Evolutionary conservation across 345 rosid genomes (phyloP).

Genomic region (Melaleuca alternifolia): DNA sequence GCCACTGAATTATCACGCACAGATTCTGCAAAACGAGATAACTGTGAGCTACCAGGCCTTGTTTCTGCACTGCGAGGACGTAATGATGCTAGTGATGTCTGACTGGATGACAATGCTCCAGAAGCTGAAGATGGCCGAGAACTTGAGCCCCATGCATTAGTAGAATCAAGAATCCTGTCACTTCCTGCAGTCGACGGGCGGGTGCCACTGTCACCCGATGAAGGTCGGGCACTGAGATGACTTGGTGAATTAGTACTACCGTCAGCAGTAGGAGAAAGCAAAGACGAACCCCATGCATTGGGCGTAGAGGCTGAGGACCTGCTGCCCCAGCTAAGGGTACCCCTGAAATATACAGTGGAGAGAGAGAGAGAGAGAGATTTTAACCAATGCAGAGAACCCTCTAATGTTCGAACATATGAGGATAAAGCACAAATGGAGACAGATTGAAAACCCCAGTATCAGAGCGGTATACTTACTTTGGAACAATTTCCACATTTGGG

Average conservation of each 20-base stretch:
- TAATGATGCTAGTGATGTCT: slow-evolving; percentile 43
- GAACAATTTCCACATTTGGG: slow-evolving; percentile 96
- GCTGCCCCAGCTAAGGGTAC: slow-evolving; percentile 91
- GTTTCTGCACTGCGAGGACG: slow-evolving; percentile 99
- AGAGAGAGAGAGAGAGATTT: not conserved
- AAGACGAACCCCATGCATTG: slow-evolving; percentile 85
- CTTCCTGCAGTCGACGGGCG: slow-evolving; percentile 94
- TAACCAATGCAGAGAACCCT: not conserved
- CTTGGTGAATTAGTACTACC: slow-evolving; percentile 73
- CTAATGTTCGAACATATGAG: not conserved
- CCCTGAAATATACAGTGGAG: slow-evolving; percentile 32
- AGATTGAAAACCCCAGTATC: not conserved
- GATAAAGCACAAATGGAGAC: not conserved
- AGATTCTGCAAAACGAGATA: slow-evolving; percentile 95
- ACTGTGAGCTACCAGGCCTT: slow-evolving; percentile 95
- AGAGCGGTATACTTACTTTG: slow-evolving; percentile 58
- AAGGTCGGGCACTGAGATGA: slow-evolving; percentile 77
- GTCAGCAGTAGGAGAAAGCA: slow-evolving; percentile 59
- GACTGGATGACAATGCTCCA: slow-evolving; percentile 67
- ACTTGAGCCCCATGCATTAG: slow-evolving; percentile 61
- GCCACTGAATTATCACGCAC: slow-evolving; percentile 52
- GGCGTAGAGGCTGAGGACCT: slow-evolving; percentile 58
- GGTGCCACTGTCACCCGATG: slow-evolving; percentile 89
- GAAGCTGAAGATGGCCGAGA: slow-evolving; percentile 98
- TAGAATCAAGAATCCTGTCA: slow-evolving; percentile 56